A percentile compares a stretch with the other conserved stretches of the same genome.
Conservation (phyloP, 2,329 filamentous ascomycete genomes). For the Dendrostoma leiphaemia region DNA sequence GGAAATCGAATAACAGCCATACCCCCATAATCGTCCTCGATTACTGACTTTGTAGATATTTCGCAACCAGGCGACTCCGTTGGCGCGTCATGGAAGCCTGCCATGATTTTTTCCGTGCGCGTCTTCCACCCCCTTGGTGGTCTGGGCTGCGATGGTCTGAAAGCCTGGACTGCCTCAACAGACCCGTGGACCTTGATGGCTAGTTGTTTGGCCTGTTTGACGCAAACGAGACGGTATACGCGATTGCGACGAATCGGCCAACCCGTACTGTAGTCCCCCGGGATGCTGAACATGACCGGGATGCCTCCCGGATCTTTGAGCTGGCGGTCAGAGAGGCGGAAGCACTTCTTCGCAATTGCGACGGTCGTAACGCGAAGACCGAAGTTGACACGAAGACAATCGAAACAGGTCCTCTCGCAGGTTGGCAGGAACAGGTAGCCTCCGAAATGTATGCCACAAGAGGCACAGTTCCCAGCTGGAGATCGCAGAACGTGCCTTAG, state of each 20-base stretch:
- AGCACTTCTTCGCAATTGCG: conserved; percentile 23
- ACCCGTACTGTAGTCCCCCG: conserved; percentile 23
- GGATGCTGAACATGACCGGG: conserved; percentile 23
- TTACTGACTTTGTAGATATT: conserved; percentile 22
- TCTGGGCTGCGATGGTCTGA: not conserved
- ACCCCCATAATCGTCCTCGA: conserved; percentile 24
- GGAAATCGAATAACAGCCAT: conserved; percentile 27
- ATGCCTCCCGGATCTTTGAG: conserved; percentile 18
- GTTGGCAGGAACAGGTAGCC: conserved; percentile 31
- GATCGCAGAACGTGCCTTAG: conserved; percentile 25
- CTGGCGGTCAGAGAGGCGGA: conserved; percentile 23
- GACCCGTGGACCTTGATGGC: conserved; percentile 26
- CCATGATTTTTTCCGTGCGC: conserved; percentile 13
- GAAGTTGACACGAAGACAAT: conserved; percentile 26
- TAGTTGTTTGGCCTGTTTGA: conserved; percentile 28
- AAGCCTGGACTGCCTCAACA: conserved; percentile 7
- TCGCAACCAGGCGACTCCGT: conserved; percentile 24
- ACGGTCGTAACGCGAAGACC: conserved; percentile 25
- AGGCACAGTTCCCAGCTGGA: conserved; percentile 27
- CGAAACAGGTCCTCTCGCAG: conserved; percentile 30
- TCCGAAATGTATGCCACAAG: conserved; percentile 27
- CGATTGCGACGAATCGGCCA: conserved; percentile 15
- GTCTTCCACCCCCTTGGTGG: not conserved
- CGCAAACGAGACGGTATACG: conserved; percentile 26
- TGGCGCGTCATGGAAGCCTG: conserved; percentile 21